Evolutionary conservation across 2,329 filamentous ascomycete genomes (phyloP), one percentile per base, ranked within the genome.

Genomic region (Cercospora zeina): DNA sequence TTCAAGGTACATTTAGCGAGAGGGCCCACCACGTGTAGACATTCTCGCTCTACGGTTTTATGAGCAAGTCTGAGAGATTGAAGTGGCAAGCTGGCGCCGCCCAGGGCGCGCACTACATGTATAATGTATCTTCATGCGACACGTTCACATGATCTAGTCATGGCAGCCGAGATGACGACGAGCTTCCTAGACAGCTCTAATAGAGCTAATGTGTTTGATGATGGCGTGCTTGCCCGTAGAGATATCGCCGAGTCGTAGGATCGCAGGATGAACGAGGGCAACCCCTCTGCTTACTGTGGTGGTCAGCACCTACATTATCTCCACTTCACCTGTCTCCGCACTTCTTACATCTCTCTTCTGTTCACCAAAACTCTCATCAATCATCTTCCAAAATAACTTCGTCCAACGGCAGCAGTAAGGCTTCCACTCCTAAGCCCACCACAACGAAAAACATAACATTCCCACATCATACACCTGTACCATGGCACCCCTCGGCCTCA

Each of bases 401-500:
- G 50, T 21, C 42, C 56, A 50, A 34, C 34, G 6, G 11, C 4
- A 37, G 34, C 34, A 37, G n/a, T 2, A n/a, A 31, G 34, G 30
- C 21, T 13, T 27, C 53, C 14, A 53, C 39, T 16, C 54, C 13
- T n/a, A 33, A 56, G 14, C 14, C 33, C 16, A 13, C 24, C 30
- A 42, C 6, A 24, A 3, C 3, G 6, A 8, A 39, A 4, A 13
- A 21, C 39, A 49, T 8, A 31, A 58, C 2, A 13, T 5, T 36
- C 27, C 10, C 10, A 13, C 19, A 30, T 8, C 16, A n/a, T 19
- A 9, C 37, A 19, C 37, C 9, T 19, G 2, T 30, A 19, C 37
- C 9, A 61, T 63, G 47, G 16, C 58, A 21, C 61, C 58, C 21
- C 58, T 59, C 21, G 54, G 54, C 39, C 58, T 64, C n/a, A 61